Evolutionary conservation across 2,329 filamentous ascomycete species (phyloP).

Genomic region (Xylaria sp.): DNA sequence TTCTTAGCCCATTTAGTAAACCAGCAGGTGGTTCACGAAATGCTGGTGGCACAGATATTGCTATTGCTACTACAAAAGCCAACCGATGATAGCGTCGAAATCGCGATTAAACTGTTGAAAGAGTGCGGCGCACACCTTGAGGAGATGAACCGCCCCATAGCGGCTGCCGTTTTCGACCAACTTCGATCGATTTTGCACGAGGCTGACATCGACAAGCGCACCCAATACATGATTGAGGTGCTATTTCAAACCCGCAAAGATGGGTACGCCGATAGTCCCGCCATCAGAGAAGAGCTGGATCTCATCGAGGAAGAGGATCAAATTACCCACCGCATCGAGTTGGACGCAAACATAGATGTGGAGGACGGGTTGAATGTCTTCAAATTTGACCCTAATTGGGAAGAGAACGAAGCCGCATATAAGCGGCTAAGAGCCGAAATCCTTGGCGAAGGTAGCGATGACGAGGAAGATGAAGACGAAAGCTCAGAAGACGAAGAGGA

Average conservation of each 20-base stretch:
- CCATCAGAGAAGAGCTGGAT: constrained; percentile 91
- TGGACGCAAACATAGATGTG: constrained; percentile 86
- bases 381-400: constrained; percentile 90
- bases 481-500: constrained; percentile 76
- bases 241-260: constrained; percentile 97
- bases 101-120: constrained; percentile 90
- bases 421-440: constrained; percentile 93
- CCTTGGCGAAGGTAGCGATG: constrained; percentile 89
- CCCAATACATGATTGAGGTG: constrained; percentile 99
- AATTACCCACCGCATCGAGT: constrained; percentile 85
- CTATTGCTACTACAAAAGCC: constrained; percentile 93
- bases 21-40: constrained; percentile 94
- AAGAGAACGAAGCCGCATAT: constrained; percentile 91
- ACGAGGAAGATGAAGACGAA: constrained; percentile 77
- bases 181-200: constrained; percentile 96
- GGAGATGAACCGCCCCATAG: constrained; percentile 91
- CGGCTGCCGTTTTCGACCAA: constrained; percentile 92
- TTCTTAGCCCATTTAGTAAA: constrained; percentile 97
- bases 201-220: constrained; percentile 94
- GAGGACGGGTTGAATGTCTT: constrained; percentile 94
- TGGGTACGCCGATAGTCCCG: constrained; percentile 93
- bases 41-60: constrained; percentile 91
- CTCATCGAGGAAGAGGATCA: constrained; percentile 98
- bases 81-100: constrained; percentile 97
- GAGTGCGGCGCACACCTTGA: constrained; percentile 95